Evolutionary conservation across 1,284 basidiomycete species (phyloP).

Genomic region (Rhodotorula mucilaginosa): DNA sequence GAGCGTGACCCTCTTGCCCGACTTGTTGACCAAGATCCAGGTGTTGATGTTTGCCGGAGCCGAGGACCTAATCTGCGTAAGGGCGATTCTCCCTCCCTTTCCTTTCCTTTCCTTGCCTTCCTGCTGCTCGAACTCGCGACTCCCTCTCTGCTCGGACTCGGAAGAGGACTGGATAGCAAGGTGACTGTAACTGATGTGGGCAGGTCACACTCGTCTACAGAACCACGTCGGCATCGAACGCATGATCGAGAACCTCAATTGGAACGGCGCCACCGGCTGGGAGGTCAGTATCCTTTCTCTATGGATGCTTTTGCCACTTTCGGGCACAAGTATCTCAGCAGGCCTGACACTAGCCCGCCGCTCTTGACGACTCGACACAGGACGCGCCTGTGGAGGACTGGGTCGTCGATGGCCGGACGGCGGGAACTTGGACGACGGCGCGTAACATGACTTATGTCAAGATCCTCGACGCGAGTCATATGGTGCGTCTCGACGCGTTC

Average conservation of each 20-base stretch:
- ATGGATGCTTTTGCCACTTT: neutral
- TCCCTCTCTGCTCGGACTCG: too few species aligned
- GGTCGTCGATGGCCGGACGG: slow-evolving; percentile 71
- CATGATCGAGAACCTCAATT: slow-evolving; percentile 76
- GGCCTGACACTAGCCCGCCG: neutral
- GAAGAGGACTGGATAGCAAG: too few species aligned
- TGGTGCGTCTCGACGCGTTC: too few species aligned
- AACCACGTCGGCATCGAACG: slow-evolving; percentile 88
- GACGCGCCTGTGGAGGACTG: slow-evolving; percentile 70
- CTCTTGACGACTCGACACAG: slow-evolving; percentile 50
- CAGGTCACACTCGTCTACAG: slow-evolving; percentile 7
- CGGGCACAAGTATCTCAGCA: neutral
- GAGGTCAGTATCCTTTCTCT: slow-evolving; percentile 60
- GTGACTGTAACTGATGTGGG: slow-evolving; percentile 4
- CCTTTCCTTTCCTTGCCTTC: too few species aligned
- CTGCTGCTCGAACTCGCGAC: neutral
- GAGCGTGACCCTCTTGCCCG: slow-evolving; percentile 73
- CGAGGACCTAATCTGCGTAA: slow-evolving; percentile 83
- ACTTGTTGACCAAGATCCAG: slow-evolving; percentile 69
- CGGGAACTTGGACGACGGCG: slow-evolving; percentile 84
- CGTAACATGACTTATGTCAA: slow-evolving; percentile 93
- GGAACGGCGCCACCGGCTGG: slow-evolving; percentile 81
- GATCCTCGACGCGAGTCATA: slow-evolving; percentile 79
- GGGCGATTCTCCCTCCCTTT: neutral
- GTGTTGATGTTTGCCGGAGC: slow-evolving; percentile 93